Evolutionary conservation across 1,139 yeast species (phyloP).

Genomic region (Ashbya aceris): DNA sequence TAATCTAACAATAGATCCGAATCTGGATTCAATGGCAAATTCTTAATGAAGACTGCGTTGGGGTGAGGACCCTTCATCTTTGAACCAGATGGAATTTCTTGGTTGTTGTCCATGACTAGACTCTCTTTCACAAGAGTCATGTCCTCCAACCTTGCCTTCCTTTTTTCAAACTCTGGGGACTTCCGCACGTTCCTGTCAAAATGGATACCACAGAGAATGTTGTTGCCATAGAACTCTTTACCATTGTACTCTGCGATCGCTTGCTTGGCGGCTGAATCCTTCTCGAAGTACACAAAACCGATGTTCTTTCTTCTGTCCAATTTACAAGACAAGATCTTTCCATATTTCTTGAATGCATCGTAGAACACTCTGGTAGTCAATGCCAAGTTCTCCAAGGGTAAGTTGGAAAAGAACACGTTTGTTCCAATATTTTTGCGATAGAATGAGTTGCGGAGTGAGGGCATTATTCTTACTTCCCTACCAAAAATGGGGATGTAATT

Average conservation of each 20-base stretch:
- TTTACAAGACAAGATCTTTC: conserved; percentile 39
- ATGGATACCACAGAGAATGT: conserved; percentile 36
- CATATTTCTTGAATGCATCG: conserved; percentile 35
- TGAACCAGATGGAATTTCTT: conserved; percentile 6
- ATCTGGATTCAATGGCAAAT: conserved; percentile 34
- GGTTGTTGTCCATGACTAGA: conserved; percentile 13
- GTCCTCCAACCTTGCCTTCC: conserved; percentile 18
- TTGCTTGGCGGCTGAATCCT: conserved; percentile 32
- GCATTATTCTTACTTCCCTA: conserved; percentile 44
- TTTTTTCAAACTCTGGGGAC: conserved; percentile 24
- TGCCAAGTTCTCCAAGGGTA: conserved; percentile 29
- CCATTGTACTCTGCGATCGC: conserved; percentile 34
- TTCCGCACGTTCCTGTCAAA: conserved; percentile 34
- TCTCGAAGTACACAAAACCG: conserved; percentile 39
- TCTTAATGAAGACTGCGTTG: conserved; percentile 36
- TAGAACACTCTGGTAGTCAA: conserved; percentile 36
- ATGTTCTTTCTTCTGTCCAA: conserved; percentile 34
- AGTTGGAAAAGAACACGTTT: conserved; percentile 32
- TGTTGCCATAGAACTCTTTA: conserved; percentile 25
- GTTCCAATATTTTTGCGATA: conserved; percentile 26
- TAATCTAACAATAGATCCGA: conserved; percentile 31
- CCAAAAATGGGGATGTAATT: conserved; percentile 36
- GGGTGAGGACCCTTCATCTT: conserved; percentile 20
- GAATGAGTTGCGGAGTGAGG: conserved; percentile 34
- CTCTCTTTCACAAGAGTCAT: conserved; percentile 23